Percentiles rank a stretch among this genome's conserved stretches.
Conservation (phyloP, 2,329 filamentous ascomycete genomes). For the Pseudopithomyces maydicus region DNA sequence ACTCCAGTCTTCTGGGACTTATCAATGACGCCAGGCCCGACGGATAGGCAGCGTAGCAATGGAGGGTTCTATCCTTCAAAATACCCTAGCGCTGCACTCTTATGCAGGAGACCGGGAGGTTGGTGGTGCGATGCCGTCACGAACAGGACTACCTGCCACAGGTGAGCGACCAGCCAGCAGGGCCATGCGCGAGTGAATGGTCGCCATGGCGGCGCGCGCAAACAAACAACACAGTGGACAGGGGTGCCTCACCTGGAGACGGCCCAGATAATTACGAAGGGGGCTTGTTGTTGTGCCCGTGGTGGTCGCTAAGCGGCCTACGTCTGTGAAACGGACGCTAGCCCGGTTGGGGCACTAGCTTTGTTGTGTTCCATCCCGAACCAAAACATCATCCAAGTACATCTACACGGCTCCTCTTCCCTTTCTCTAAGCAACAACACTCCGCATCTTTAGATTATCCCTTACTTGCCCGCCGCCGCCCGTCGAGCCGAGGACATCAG, state of each 20-base stretch:
- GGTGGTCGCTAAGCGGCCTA: constrained; percentile 22
- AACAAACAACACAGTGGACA: constrained; percentile 21
- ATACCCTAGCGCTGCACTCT: neutral
- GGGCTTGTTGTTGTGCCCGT: constrained; percentile 24
- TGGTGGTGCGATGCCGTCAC: constrained; percentile 3
- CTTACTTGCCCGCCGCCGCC: constrained; percentile 25
- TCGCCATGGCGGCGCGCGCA: constrained; percentile 2
- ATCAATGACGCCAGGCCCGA: neutral
- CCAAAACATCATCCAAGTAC: constrained; percentile 32
- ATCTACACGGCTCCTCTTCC: constrained; percentile 30
- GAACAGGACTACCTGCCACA: neutral
- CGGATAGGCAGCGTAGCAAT: neutral
- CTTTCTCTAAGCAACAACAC: constrained; percentile 28
- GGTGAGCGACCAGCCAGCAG: neutral
- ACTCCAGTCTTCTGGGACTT: neutral
- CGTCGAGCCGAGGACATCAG: constrained; percentile 23
- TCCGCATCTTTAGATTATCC: constrained; percentile 46
- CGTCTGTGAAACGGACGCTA: constrained; percentile 26
- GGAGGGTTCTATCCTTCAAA: neutral
- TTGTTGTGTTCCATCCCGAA: constrained; percentile 18
- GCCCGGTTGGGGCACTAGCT: constrained; percentile 18
- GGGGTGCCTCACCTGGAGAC: constrained; percentile 23
- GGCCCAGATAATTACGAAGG: constrained; percentile 16
- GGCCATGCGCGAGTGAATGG: neutral
- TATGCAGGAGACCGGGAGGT: neutral